Percentiles rank a stretch among this genome's conserved stretches.
Evolutionary conservation across 2,329 filamentous ascomycete genomes (phyloP).

Genomic region (Ophiostoma himal-ulmi): DNA sequence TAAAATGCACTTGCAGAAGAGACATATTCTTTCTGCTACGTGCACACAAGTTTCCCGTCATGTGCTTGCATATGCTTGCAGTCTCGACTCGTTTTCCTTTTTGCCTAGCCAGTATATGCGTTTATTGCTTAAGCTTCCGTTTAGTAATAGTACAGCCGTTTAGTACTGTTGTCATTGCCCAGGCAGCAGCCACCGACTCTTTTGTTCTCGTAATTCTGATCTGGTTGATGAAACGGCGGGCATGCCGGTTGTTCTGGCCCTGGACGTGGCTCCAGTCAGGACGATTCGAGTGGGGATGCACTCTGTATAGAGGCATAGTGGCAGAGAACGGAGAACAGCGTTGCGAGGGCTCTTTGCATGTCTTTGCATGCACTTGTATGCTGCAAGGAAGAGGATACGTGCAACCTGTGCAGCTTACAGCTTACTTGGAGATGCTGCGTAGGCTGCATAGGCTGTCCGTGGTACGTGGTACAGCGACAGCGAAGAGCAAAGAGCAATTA

Average conservation of each 20-base stretch:
- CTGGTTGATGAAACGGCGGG: slow-evolving; percentile 20
- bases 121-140: neutral
- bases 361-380: neutral
- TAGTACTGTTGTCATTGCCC: neutral
- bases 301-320: neutral
- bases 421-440: neutral
- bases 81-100: neutral
- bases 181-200: slow-evolving; percentile 6
- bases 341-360: neutral
- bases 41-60: neutral
- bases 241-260: neutral
- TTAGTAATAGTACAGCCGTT: neutral
- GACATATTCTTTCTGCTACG: neutral
- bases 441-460: neutral
- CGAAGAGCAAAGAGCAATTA: neutral
- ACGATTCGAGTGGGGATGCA: slow-evolving; percentile 7
- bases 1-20: neutral
- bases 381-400: slow-evolving; percentile 4
- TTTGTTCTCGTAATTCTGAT: neutral
- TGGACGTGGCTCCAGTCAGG: slow-evolving; percentile 23
- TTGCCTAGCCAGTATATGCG: neutral
- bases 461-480: neutral
- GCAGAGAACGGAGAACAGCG: neutral
- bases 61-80: neutral
- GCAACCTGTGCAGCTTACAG: neutral